Base-by-base conservation (phyloP, 768 basidiomycete genomes). In the Tephrocybe sp. region DNA sequence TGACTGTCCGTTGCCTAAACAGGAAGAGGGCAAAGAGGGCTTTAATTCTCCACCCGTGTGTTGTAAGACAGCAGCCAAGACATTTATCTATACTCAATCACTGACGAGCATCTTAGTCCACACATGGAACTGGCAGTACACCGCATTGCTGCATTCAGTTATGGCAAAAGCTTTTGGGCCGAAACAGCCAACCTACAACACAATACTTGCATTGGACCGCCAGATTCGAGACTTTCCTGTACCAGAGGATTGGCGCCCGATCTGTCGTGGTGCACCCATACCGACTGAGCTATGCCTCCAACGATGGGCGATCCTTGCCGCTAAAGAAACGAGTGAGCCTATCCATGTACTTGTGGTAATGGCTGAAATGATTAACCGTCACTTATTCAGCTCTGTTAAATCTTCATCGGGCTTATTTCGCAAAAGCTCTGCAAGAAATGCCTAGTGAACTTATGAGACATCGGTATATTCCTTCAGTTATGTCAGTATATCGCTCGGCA, bases 401-500 rank as follows among this genome's bases (percentile, higher is more conserved):
- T 57, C 70, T 89, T 13, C 87, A 88, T 60, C 74, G 86, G 23
- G 72, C 79, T 13, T 87, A 85, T 62, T 84, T 88, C 58, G 80
- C 80, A 2, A 82, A 82, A 58, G 84, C 85, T 0, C 64, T 89
- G 16, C 77, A 79, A 45, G 85, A 87, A 39, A 69, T 71, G 43
- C 80, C 83, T 0, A 57, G 66, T 7, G 82, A 87, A 48, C 69
- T 82, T 2, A 68, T 83, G 42, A 74, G 73, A 49, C 85, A 89
- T 58, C 75, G 71, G 58, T 88, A 82, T 62, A 74, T 80, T 0
- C 81, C 83, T 1, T 90, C 88, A 1, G 83, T 88, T 5, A 76
- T 85, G 64, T 83, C 88, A 0, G 79, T 80, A 12, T 89, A 86
- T 65, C 83, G 85, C 2, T 85, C 84, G 1, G 82, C 85, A 4